A percentile compares a stretch with the other conserved stretches of the same genome.
These are phyloP conservation scores for Marchantia polymorpha DNA, from an alignment of 225 moss, liverwort and hornwort genomes.

Conservation along the genomic window DNA sequence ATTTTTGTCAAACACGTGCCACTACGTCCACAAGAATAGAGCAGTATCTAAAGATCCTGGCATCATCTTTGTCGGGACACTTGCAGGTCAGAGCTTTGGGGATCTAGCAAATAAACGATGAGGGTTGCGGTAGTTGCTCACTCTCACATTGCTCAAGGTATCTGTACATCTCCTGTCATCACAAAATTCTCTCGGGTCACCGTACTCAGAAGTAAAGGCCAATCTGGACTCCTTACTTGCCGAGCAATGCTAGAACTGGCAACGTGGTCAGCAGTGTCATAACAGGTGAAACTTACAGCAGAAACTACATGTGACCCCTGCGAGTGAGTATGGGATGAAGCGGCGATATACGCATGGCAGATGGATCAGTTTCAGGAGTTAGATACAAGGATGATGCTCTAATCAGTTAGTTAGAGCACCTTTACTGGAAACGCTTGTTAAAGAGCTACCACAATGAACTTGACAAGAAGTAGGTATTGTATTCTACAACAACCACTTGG, in stretches of 20 bases:
- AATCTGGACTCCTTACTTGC: neutral
- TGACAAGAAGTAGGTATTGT: neutral
- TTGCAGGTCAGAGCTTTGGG: neutral
- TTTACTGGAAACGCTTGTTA: neutral
- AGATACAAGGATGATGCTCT: neutral
- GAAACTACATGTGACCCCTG: neutral
- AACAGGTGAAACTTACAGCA: neutral
- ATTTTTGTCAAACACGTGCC: neutral
- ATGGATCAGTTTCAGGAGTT: neutral
- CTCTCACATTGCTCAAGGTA: neutral
- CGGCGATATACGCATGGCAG: neutral
- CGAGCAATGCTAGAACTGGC: neutral
- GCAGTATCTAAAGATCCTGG: neutral
- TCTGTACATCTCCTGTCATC: neutral
- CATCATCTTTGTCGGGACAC: neutral
- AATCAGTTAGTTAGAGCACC: neutral
- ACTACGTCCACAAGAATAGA: neutral
- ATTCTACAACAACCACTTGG: neutral
- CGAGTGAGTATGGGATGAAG: neutral
- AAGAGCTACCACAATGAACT: no score
- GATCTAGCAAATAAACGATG: neutral
- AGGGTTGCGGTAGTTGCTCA: neutral
- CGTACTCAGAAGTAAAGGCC: neutral
- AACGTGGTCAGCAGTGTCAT: neutral
- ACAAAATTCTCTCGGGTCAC: neutral